Percentiles rank a stretch among this genome's conserved stretches.
These are phyloP conservation scores for Coriaria nepalensis DNA, from an alignment of 306 rosid genomes.

Conservation along the genomic window DNA sequence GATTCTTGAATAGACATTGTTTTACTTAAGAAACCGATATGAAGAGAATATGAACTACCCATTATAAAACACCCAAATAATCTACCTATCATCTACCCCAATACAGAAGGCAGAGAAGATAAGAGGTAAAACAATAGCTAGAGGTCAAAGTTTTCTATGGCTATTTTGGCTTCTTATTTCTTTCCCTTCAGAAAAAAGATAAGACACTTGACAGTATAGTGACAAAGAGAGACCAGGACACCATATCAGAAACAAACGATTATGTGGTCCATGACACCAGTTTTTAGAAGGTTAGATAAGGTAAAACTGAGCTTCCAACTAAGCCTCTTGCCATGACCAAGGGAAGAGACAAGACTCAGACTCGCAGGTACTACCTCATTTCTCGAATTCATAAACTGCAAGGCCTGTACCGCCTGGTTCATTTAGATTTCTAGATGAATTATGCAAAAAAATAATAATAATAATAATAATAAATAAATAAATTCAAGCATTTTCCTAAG, in stretches of 20 bases:
- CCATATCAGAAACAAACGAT: slow-evolving; percentile 15
- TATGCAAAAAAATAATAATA: slow-evolving; percentile 6
- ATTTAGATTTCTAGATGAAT: slow-evolving; percentile 14
- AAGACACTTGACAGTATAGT: slow-evolving; percentile 12
- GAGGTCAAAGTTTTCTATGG: slow-evolving; percentile 4
- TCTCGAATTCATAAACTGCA: slow-evolving; percentile 20
- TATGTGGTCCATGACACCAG: slow-evolving; percentile 47
- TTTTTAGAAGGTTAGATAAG: slow-evolving; percentile 37
- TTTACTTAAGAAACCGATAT: too few relatives aligned
- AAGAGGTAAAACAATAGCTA: slow-evolving; percentile 1
- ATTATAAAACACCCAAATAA: too few relatives aligned
- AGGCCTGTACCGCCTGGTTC: neutral
- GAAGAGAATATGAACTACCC: too few relatives aligned
- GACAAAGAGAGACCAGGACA: slow-evolving; percentile 23
- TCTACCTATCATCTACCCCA: too few relatives aligned
- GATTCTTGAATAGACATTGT: too few relatives aligned
- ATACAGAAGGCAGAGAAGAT: neutral
- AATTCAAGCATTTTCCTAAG: neutral
- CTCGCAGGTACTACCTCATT: slow-evolving; percentile 27
- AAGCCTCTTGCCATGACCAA: slow-evolving; percentile 16
- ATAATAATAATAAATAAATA: slow-evolving; percentile 3
- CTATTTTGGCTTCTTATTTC: slow-evolving; percentile 5
- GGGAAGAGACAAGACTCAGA: slow-evolving; percentile 29
- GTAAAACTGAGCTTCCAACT: slow-evolving; percentile 22
- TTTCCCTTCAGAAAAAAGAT: slow-evolving; percentile 5